These are phyloP conservation scores for Pueraria montana DNA, from an alignment of 306 rosid genomes.

Conservation along the genomic window DNA sequence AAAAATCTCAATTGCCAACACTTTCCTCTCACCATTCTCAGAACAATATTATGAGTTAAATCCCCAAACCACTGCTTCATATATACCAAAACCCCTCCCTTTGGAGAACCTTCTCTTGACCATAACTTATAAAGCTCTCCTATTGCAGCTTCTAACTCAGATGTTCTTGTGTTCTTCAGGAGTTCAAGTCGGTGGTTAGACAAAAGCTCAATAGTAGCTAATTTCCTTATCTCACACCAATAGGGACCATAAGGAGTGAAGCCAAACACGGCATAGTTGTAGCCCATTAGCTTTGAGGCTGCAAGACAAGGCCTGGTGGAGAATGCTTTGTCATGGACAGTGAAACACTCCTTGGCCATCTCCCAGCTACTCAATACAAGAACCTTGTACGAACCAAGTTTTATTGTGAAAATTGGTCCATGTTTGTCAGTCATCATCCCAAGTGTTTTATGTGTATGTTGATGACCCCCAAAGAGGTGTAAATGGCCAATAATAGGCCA, in stretches of 20 bases:
- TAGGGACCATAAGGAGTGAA: constrained; percentile 53
- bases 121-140: constrained; percentile 45
- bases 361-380: constrained; percentile 49
- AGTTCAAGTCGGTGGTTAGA: constrained; percentile 49
- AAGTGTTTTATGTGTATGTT: constrained; percentile 48
- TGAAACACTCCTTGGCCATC: constrained; percentile 52
- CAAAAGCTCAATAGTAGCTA: constrained; percentile 46
- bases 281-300: constrained; percentile 50
- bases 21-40: constrained; percentile 62
- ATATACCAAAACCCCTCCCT: constrained; percentile 53
- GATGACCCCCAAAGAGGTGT: constrained; percentile 42
- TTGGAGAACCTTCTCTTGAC: constrained; percentile 39
- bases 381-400: constrained; percentile 47
- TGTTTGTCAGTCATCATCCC: constrained; percentile 49
- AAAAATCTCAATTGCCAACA: too few species aligned
- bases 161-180: constrained; percentile 42
- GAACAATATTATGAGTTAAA: constrained; percentile 48
- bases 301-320: constrained; percentile 49
- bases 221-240: constrained; percentile 54
- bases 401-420: constrained; percentile 49
- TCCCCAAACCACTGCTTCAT: constrained; percentile 67
- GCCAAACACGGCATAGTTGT: constrained; percentile 52
- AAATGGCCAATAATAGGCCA: constrained; percentile 55
- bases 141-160: constrained; percentile 44
- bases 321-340: constrained; percentile 50